Base-by-base conservation (phyloP, 331 rosid species). In the Phaseolus coccineus region DNA sequence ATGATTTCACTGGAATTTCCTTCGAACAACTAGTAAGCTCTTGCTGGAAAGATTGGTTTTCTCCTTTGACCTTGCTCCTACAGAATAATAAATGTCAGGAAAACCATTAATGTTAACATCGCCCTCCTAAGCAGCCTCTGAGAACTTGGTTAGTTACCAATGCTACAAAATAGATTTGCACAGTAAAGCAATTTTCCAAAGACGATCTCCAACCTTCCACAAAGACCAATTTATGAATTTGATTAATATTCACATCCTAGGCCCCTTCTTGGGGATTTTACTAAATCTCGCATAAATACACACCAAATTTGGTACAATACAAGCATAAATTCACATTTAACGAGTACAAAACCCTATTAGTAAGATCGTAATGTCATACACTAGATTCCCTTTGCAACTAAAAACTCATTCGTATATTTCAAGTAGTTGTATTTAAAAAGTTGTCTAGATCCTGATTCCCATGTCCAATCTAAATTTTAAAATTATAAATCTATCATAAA, bases 21-120 rank as follows among this genome's bases (percentile, higher is more conserved):
- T 73, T 85, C 52, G 81, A 63, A 84, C 47, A 65, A 71, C 52
- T 63, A 30, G 80, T 33, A 69, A 56, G 77, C 76, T 84, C 85
- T 58, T 83, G 81, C 76, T 9, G 71, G 53, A 69, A 57, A 14
- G 79, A 57, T 33, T 84, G 86, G 15, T 73, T 77, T 75, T 61
- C 82, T 77, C 75, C 87, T 83, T 89, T 82, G 80, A 82, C 84
- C 50, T 74, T 74, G 64, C 62, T 73, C 91, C 98, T 91, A 63
- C 39, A 76, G 51, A 64, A 76, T 74, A 55, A 50, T 33, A 80
- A 12, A 79, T n/a, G 73, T 48, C 59, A 80, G 42, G 52, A 81
- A 64, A 57, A 64, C 46, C 48, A 84, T 52, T 30, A 57, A n/a
- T 40, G 47, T 74, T 56, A 42, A 30, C 12, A 37, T 52, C 39